Evolutionary conservation across 177 flowering plant species (phyloP), one percentile per base, ranked within the genome.

Genomic region (Vitis hybrid): DNA sequence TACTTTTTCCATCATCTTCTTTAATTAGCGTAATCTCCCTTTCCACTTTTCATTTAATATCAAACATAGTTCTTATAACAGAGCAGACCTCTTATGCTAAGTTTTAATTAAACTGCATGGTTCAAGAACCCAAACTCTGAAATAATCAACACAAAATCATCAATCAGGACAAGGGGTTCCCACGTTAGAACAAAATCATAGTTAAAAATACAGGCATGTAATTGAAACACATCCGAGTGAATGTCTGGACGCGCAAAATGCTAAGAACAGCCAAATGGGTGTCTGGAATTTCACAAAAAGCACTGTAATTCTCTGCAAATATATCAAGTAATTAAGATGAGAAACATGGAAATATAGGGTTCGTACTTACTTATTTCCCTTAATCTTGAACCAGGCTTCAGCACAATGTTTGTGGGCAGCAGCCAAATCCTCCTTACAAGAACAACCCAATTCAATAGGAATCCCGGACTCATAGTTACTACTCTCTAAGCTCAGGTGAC

Each of bases 381-480:
- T 91, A 48, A 94, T 91, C 75, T 88, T 94, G 88, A 94, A 94
- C 98, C 98, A 94, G 52, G 91, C 80, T 70, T 94, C 98, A 2
- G 98, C 98, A 76, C 98, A 94, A 19, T 90, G 85, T 60, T 82
- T 88, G 71, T 94, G 98, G 5, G 97, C 97, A 76, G 91, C 92
- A 78, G 91, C 97, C 76, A 94, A 83, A 78, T 94, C 98, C 58
- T 89, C 87, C 78, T 94, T 94, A 73, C 98, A 94, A 69, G 90
- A 88, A 72, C 97, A 94, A 50, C 98, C 98, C 83, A 94, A 75
- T 72, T 91, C 91, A 70, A 92, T 91, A 8, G 97, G 85, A 49
- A 81, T 69, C 12, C 94, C 98, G 58, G 83, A 82, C 70, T 90
- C 93, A 51, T 77, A 82, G 76, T 82, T 84, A 32, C 69, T 70